A percentile compares a stretch with the other conserved stretches of the same genome.
Evolutionary conservation across 2,329 filamentous ascomycete genomes (phyloP).

Genomic region (Mollisia scopiformis): DNA sequence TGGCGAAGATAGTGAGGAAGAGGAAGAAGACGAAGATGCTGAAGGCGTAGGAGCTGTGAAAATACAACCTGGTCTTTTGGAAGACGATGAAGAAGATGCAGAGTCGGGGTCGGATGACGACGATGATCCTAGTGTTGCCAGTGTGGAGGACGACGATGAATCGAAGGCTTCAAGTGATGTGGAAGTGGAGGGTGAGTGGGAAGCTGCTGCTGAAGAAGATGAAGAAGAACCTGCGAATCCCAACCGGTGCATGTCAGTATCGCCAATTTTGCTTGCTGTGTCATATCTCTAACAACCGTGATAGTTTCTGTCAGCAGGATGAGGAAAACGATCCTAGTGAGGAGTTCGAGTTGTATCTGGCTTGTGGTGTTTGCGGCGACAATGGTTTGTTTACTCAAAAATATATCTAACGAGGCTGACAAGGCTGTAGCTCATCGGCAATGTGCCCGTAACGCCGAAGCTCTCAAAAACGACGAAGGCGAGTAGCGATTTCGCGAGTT

Average conservation of each 20-base stretch:
- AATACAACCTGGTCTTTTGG: conserved; percentile 34
- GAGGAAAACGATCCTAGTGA: conserved; percentile 83
- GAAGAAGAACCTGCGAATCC: conserved; percentile 55
- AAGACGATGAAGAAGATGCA: conserved; percentile 44
- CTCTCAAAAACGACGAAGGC: conserved; percentile 67
- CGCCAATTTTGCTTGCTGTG: conserved; percentile 14
- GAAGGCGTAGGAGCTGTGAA: conserved; percentile 39
- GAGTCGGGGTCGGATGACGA: conserved; percentile 31
- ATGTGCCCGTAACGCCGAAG: conserved; percentile 77
- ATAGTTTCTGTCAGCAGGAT: conserved; percentile 79
- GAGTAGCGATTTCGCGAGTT: conserved; percentile 38
- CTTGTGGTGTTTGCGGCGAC: conserved; percentile 78
- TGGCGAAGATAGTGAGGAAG: conserved; percentile 42
- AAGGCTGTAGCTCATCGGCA: conserved; percentile 78
- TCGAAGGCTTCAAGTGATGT: conserved; percentile 60
- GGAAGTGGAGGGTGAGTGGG: conserved; percentile 59
- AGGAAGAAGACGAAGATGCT: conserved; percentile 42
- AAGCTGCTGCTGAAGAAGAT: conserved; percentile 55
- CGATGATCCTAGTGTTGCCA: conserved; percentile 34
- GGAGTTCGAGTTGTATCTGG: conserved; percentile 78
- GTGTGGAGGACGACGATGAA: conserved; percentile 47
- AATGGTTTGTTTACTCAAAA: conserved; percentile 65
- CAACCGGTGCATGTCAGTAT: conserved; percentile 67
- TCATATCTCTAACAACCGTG: conserved; percentile 36
- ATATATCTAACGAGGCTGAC: conserved; percentile 41